Evolutionary conservation across 164 flowering plant species (phyloP).

Genomic region (Liriodendron chinense): DNA sequence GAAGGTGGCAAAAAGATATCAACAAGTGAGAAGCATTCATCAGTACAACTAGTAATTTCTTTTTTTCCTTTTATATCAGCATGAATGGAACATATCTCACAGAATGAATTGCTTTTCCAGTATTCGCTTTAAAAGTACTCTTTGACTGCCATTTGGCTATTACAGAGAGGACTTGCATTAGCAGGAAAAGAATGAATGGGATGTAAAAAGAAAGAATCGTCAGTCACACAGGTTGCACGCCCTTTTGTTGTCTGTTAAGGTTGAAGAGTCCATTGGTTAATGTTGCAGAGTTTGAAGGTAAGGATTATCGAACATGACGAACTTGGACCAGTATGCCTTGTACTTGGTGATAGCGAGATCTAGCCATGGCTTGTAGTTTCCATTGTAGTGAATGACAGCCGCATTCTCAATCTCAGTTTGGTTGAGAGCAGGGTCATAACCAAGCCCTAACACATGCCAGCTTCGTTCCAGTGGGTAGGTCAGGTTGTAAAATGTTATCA

Average conservation of each 20-base stretch:
- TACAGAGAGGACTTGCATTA: not conserved
- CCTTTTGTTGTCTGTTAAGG: not conserved
- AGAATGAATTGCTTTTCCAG: not conserved
- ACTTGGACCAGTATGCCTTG: conserved; percentile 81
- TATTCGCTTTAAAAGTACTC: not conserved
- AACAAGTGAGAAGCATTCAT: not conserved
- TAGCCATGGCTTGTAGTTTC: conserved; percentile 97
- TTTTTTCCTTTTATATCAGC: not conserved
- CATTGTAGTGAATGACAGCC: conserved; percentile 91
- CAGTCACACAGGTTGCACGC: not conserved
- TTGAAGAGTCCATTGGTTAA: conserved; percentile 12
- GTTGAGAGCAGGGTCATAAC: conserved; percentile 95
- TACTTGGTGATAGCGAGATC: conserved; percentile 83
- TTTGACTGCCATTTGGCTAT: not conserved
- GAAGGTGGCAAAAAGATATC: not conserved
- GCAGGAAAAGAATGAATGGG: not conserved
- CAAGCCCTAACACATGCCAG: conserved; percentile 97
- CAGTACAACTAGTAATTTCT: not conserved
- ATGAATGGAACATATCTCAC: not conserved
- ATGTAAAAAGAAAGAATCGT: not conserved
- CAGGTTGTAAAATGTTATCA: conserved; percentile 92
- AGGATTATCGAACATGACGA: conserved; percentile 65
- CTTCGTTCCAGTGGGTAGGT: conserved; percentile 77
- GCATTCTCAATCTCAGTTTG: conserved; percentile 81
- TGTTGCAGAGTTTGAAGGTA: conserved; percentile 70